Base-by-base conservation (phyloP, 225 moss, liverwort and hornwort genomes). In the Pseudoscleropodium purum region DNA sequence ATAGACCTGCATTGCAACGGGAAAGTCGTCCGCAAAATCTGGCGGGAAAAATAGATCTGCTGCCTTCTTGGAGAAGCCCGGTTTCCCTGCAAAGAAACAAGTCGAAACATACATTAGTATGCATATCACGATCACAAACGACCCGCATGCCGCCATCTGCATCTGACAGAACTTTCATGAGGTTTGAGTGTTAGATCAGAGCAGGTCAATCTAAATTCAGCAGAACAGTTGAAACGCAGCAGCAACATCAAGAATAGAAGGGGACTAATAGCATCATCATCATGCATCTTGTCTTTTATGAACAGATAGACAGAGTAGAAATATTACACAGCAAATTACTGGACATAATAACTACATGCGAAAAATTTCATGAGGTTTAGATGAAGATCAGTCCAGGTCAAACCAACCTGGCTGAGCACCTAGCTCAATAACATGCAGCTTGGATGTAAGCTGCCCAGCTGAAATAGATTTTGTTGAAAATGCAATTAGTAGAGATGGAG, bases 361-460 rank as follows among this genome's bases (percentile, higher is more conserved):
- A 12, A 70, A 77, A 74, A 66, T 36, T 76, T 65, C 81, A 87
- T 57, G 41, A 79, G 81, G 84, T 72, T 83, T 43, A 69, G 79
- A 78, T 87, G 82, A 75, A 79, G 85, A 87, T 85, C 79, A 91
- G 69, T 87, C 85, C 75, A 87, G 85, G 83, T 90, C 85, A 85
- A 89, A 89, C 96, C 86, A 90, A 98, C 98, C 98, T 96, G 94
- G 96, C 87, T 91, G 94, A 87, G 98, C 97, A 90, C 98, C 98
- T 27, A 98, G 94, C 93, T 98, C 98, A 91, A 98, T 98, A 66
- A 98, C 94, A 92, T 98, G 98, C 90, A 98, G 92, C 91, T 93
- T 97, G 84, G 98, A 98, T 54, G 98, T 97, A 89, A 98, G 92
- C 93, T 98, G 98, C 81, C 98, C 98, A 84, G 96, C 96, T 86